Base-by-base conservation (phyloP, 2,329 filamentous ascomycete species). In the Akanthomyces dipterigenus region DNA sequence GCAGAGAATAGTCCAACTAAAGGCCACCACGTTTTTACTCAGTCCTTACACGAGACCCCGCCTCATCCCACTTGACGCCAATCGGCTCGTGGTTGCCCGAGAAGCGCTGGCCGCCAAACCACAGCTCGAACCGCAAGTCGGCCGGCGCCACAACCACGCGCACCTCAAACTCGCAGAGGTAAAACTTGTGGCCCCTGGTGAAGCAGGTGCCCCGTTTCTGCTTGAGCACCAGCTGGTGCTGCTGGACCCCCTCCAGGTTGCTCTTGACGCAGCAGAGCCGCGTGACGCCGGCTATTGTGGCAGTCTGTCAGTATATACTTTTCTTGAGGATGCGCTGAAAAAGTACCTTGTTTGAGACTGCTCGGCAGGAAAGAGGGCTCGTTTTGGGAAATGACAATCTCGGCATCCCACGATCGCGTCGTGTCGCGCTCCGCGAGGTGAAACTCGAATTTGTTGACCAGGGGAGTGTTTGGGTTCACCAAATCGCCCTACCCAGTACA, bases 131-230 rank as follows among this genome's bases (percentile, higher is more conserved):
- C 6, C 70, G 67, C 40, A 87, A 70, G 61, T 87, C 83, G 0
- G 84, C 79, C 0, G 81, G 77, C 1, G 81, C 82, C 3, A 82
- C 78, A 40, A 84, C 74, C 4, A 83, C 81, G 60, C 82, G 77
- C 0, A 86, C 77, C 55, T 82, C 80, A 56, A 79, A 79, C 7
- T 69, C 70, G 50, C 74, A 77, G 4, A 76, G 64, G 48, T 75
- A 78, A 59, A 72, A 79, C 43, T 69, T 73, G 55, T 71, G 69
- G 9, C 75, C 72, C 18, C 67, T 69, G 8, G 66, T 66, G 56
- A 76, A 73, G 20, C 73, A 71, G 0, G 67, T 69, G 2, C 70
- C 66, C 3, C 72, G 64, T 50, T 76, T 75, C 49, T 76, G 66
- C 62, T 75, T 77, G 40, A 70, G 64, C 0, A 73, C 64, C 22